Percentiles rank a stretch among this genome's conserved stretches.
These are phyloP conservation scores for Cyclotella baltica DNA, from an alignment of 108 stramenopile species.

Conservation along the genomic window DNA sequence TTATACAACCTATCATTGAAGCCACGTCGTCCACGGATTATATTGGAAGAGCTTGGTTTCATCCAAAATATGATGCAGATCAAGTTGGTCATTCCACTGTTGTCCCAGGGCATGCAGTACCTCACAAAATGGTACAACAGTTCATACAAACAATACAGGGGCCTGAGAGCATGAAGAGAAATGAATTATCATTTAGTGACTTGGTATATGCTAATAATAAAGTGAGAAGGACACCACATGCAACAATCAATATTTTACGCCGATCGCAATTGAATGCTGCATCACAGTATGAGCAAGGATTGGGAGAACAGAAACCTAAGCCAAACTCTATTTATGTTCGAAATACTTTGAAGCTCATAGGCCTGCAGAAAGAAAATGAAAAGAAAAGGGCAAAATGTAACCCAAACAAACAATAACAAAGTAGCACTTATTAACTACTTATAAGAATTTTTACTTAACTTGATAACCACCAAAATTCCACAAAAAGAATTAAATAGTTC, in stretches of 20 bases:
- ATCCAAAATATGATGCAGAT: conserved; percentile 54
- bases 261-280: conserved; percentile 56
- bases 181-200: neutral
- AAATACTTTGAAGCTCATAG: conserved; percentile 41
- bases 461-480: too few species aligned
- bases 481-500: too few species aligned
- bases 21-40: conserved; percentile 42
- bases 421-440: too few species aligned
- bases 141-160: conserved; percentile 40
- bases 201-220: conserved; percentile 55
- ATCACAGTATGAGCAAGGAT: conserved; percentile 48
- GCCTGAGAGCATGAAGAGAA: neutral
- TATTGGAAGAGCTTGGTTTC: conserved; percentile 68
- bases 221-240: conserved; percentile 65
- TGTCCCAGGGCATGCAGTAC: conserved; percentile 61
- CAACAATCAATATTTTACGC: conserved; percentile 66
- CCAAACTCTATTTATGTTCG: conserved; percentile 60
- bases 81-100: conserved; percentile 50
- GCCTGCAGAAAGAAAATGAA: neutral
- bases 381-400: too few species aligned
- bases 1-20: conserved; percentile 51
- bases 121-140: conserved; percentile 57
- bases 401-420: too few species aligned
- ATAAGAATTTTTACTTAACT: too few species aligned
- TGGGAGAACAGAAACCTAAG: conserved; percentile 48